These are phyloP conservation scores for Phytophthora tentaculata DNA, from an alignment of 352 stramenopile genomes.

Conservation along the genomic window DNA sequence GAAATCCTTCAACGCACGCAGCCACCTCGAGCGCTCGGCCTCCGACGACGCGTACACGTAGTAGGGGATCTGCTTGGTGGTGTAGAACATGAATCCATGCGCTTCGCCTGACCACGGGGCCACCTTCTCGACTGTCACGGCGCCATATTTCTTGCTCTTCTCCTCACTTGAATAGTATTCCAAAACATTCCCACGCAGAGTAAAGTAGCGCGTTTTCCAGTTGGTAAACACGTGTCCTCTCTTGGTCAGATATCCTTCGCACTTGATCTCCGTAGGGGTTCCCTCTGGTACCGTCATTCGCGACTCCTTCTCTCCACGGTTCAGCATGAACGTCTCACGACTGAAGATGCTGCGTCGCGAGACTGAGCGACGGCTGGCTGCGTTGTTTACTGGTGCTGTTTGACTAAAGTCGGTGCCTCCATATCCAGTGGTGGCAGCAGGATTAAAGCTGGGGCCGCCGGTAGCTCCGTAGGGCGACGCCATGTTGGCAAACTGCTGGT, in stretches of 20 bases:
- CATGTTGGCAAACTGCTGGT: constrained; percentile 39
- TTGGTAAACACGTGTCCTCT: constrained; percentile 90
- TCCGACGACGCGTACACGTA: constrained; percentile 90
- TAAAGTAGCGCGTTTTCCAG: constrained; percentile 92
- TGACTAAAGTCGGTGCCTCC: constrained; percentile 40
- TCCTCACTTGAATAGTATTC: constrained; percentile 88
- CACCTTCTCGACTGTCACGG: constrained; percentile 88
- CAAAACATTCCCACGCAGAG: constrained; percentile 79
- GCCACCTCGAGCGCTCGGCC: constrained; percentile 74
- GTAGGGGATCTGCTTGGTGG: constrained; percentile 89
- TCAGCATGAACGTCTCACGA: constrained; percentile 80
- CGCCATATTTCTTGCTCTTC: constrained; percentile 86
- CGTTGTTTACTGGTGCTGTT: constrained; percentile 35
- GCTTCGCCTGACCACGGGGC: constrained; percentile 84
- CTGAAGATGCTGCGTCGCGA: constrained; percentile 81
- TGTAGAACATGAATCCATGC: constrained; percentile 92
- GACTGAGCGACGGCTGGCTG: constrained; percentile 48
- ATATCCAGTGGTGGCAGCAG: constrained; percentile 24
- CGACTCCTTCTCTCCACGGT: constrained; percentile 72
- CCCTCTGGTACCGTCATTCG: constrained; percentile 62
- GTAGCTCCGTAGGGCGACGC: constrained; percentile 25
- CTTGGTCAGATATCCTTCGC: constrained; percentile 88
- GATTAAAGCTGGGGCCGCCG: constrained; percentile 32
- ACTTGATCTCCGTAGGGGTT: constrained; percentile 67
- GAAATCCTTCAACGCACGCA: constrained; percentile 85